A percentile compares a stretch with the other conserved stretches of the same genome.
phyloP scores from a whole-genome alignment of 2,329 filamentous ascomycete species.

The Colletotrichum higginsianum region DNA sequence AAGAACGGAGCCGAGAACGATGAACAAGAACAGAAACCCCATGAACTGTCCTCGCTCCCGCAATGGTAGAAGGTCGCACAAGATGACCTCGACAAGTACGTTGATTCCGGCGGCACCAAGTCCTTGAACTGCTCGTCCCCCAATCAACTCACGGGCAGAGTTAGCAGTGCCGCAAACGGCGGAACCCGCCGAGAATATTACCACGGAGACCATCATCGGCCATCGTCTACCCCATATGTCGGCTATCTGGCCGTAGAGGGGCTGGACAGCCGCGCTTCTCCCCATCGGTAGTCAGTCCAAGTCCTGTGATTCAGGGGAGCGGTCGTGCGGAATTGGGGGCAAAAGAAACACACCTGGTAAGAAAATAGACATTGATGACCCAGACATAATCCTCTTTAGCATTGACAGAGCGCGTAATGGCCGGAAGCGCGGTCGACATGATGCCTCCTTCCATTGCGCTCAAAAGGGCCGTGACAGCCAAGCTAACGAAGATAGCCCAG shows the following conservation, averaged over 20 bases:
- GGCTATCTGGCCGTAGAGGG: conserved; percentile 47
- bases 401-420: conserved; percentile 44
- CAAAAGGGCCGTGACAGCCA: conserved; percentile 46
- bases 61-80: neutral
- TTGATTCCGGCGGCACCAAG: neutral
- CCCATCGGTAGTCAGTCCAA: neutral
- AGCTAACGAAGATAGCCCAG: conserved; percentile 43
- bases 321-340: too few relatives aligned
- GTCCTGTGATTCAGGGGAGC: too few relatives aligned
- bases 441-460: conserved; percentile 48
- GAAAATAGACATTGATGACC: conserved; percentile 35
- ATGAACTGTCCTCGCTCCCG: conserved; percentile 16
- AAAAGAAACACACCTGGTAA: neutral
- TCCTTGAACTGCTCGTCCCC: neutral
- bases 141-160: neutral
- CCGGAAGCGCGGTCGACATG: conserved; percentile 50
- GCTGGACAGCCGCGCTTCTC: conserved; percentile 45
- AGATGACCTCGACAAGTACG: neutral
- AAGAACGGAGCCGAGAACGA: conserved; percentile 53
- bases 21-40: conserved; percentile 56
- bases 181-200: conserved; percentile 43
- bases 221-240: conserved; percentile 48
- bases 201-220: conserved; percentile 39
- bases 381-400: conserved; percentile 47
- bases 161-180: neutral